Evolutionary conservation across 208 protist species (phyloP), one percentile per base, ranked within the genome.

Genomic region (Acanthamoeba culbertsoni): DNA sequence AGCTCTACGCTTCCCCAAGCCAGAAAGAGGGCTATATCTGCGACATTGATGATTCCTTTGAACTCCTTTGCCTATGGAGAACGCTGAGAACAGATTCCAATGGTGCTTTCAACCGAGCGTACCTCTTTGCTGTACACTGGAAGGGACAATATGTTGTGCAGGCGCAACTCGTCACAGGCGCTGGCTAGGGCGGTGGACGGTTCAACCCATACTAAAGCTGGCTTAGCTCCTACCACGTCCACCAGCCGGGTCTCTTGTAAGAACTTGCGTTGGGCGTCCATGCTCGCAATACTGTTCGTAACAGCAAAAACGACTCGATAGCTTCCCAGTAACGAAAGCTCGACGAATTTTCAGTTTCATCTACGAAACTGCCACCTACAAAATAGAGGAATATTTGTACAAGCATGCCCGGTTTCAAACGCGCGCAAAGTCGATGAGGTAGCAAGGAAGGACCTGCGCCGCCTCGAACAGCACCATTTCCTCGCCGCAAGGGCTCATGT

Each of bases 391-490:
- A n/a, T n/a, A n/a, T n/a, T n/a, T n/a, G n/a, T n/a, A n/a, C n/a
- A n/a, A n/a, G n/a, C n/a, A n/a, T n/a, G n/a, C n/a, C n/a, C n/a
- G n/a, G n/a, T n/a, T n/a, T n/a, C n/a, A n/a, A n/a, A n/a, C n/a
- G n/a, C n/a, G n/a, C n/a, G n/a, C n/a, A n/a, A 82, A 53, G 71
- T 14, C 20, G 46, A 92, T 33, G 31, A 92, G 46, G 42, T 92
- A 92, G 59, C 86, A 92, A 28, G 86, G 86, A 37, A 92, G 33
- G 18, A 92, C 86, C 42, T 92, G 86, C 10, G 86, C 86, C 8
- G 86, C 86, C 5, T 46, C 37, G 86, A 92, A 92, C 43, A 92
- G 86, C 14, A 92, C 20, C 51, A 46, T 26, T 40, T 92, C 86
- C 31, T 55, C 26, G 0, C 86, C 86, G 86, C 86, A 77, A 23